A percentile compares a stretch with the other conserved stretches of the same genome.
Evolutionary conservation across 306 rosid genomes (phyloP).

Genomic region (Corylus avellana): DNA sequence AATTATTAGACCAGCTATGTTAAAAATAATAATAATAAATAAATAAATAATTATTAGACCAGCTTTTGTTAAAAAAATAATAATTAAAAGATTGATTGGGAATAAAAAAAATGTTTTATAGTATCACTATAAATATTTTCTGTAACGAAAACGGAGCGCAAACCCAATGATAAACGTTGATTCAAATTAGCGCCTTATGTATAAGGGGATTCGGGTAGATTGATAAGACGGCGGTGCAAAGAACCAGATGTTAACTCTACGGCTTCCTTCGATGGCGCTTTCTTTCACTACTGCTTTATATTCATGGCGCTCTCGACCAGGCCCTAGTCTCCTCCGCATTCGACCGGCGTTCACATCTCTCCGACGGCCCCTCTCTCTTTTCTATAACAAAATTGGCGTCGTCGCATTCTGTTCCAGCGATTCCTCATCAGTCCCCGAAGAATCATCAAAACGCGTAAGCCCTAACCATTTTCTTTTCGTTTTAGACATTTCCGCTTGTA

Average conservation of each 20-base stretch:
- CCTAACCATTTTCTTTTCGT: not conserved
- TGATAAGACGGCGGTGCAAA: not conserved
- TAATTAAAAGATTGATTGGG: no score
- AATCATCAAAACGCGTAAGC: conserved; percentile 52
- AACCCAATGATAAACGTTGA: no score
- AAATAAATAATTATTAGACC: no score
- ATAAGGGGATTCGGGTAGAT: no score
- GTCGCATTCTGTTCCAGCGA: conserved; percentile 38
- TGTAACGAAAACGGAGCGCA: no score
- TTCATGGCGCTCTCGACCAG: conserved; percentile 29
- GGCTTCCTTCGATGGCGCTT: conserved; percentile 52
- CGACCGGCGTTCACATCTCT: conserved; percentile 25
- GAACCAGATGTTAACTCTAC: conserved; percentile 55
- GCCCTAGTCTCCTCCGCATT: conserved; percentile 2
- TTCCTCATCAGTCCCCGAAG: conserved; percentile 28
- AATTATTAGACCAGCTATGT: no score
- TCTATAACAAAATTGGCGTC: conserved; percentile 14
- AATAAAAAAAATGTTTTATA: no score
- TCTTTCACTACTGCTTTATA: conserved; percentile 31
- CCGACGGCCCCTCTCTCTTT: conserved; percentile 20
- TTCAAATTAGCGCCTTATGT: no score
- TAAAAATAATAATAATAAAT: no score
- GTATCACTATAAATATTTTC: no score
- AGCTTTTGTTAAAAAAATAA: no score
- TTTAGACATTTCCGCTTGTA: conserved; percentile 12